phyloP scores from a whole-genome alignment of 2,329 filamentous ascomycete species.

The Fusarium keratoplasticum region DNA sequence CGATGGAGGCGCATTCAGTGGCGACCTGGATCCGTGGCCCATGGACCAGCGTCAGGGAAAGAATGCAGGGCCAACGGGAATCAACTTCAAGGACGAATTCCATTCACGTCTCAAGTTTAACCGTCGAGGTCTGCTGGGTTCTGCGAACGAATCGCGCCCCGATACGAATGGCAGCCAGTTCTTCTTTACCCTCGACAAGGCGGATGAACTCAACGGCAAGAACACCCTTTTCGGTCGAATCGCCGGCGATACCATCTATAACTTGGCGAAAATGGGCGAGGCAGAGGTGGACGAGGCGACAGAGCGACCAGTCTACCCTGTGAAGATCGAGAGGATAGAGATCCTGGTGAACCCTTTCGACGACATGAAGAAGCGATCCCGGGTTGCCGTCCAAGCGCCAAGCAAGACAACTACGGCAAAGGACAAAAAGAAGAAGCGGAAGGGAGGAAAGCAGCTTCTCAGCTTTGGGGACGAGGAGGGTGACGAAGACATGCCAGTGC shows the following conservation, averaged over 20 bases:
- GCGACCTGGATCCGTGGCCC: slow-evolving; percentile 78
- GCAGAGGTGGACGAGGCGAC: slow-evolving; percentile 81
- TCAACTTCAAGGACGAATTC: slow-evolving; percentile 84
- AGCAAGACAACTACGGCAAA: slow-evolving; percentile 56
- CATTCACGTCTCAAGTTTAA: slow-evolving; percentile 95
- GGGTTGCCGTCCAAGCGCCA: slow-evolving; percentile 62
- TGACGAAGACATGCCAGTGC: slow-evolving; percentile 62
- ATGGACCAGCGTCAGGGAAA: slow-evolving; percentile 73
- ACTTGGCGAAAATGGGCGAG: slow-evolving; percentile 93
- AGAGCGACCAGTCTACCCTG: slow-evolving; percentile 87
- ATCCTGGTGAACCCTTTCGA: slow-evolving; percentile 85
- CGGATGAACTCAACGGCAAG: slow-evolving; percentile 86
- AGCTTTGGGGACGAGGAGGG: slow-evolving; percentile 82
- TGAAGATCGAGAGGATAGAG: slow-evolving; percentile 80
- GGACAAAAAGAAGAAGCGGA: slow-evolving; percentile 76
- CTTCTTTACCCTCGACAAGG: slow-evolving; percentile 90
- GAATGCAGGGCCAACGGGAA: slow-evolving; percentile 69
- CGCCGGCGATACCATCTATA: slow-evolving; percentile 95
- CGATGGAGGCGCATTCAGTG: slow-evolving; percentile 81
- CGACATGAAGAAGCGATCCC: slow-evolving; percentile 79
- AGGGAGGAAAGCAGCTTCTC: slow-evolving; percentile 79
- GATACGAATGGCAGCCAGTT: slow-evolving; percentile 95
- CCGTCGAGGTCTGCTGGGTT: slow-evolving; percentile 88
- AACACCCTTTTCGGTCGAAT: slow-evolving; percentile 96
- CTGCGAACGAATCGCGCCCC: slow-evolving; percentile 86